A percentile compares a stretch with the other conserved stretches of the same genome.
Evolutionary conservation across 352 stramenopile genomes (phyloP).

Genomic region (Hyaloperonospora arabidopsidis): DNA sequence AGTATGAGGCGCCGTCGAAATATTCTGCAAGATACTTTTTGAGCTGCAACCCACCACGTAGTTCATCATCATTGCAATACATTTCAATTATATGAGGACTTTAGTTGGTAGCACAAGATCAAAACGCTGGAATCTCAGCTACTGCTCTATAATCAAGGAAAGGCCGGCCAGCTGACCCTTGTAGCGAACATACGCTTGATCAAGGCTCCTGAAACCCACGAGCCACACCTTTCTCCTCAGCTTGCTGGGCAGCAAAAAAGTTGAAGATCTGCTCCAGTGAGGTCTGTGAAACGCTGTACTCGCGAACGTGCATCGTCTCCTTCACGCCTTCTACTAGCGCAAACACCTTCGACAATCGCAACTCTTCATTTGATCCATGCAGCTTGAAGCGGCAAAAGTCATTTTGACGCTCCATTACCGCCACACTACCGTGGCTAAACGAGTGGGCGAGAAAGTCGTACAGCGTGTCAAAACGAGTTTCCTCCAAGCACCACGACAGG

Average conservation of each 20-base stretch:
- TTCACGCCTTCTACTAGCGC: constrained; percentile 57
- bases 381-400: constrained; percentile 53
- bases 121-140: too few relatives aligned
- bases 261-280: constrained; percentile 90
- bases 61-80: too few relatives aligned
- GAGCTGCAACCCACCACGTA: too few relatives aligned
- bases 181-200: too few relatives aligned
- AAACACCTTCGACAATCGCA: constrained; percentile 67
- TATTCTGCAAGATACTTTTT: too few relatives aligned
- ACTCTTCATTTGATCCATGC: constrained; percentile 40
- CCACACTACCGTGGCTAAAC: constrained; percentile 26
- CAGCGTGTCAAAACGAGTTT: constrained; percentile 42
- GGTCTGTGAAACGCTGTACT: constrained; percentile 86
- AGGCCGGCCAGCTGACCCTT: too few relatives aligned
- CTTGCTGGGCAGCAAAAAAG: constrained; percentile 69
- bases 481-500: constrained; percentile 57
- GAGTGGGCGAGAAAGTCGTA: constrained; percentile 27
- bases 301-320: constrained; percentile 51
- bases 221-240: constrained; percentile 34
- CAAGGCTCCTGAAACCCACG: constrained; percentile 29
- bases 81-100: too few relatives aligned
- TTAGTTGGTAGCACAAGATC: too few relatives aligned
- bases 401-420: constrained; percentile 57
- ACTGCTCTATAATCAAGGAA: too few relatives aligned
- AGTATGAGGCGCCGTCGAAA: too few relatives aligned